phyloP scores from a whole-genome alignment of 2,329 filamentous ascomycete genomes.

The Ophiocordyceps robertsii region DNA sequence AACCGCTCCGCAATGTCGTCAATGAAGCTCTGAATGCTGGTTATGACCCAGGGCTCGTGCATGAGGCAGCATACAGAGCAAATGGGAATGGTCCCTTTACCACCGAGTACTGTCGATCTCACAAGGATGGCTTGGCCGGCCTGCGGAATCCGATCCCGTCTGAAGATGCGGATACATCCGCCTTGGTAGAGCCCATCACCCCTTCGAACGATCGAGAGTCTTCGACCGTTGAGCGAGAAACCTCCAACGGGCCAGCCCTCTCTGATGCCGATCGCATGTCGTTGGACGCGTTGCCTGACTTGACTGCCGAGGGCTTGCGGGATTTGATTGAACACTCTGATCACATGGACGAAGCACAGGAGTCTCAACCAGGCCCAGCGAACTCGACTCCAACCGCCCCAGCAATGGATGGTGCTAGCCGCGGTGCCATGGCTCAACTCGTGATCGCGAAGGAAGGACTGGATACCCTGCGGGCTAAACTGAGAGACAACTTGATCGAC shows the following conservation, averaged over 20 bases:
- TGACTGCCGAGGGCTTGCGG: conserved; percentile 14
- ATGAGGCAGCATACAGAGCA: conserved; percentile 73
- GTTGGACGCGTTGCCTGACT: conserved; percentile 17
- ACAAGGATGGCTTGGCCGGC: conserved; percentile 42
- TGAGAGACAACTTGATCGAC: conserved; percentile 71
- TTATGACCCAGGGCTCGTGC: conserved; percentile 46
- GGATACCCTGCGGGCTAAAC: conserved; percentile 57
- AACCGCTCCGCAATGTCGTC: conserved; percentile 13
- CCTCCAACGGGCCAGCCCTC: conserved; percentile 8
- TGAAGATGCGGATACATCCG: conserved; percentile 34
- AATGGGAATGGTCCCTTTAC: conserved; percentile 50
- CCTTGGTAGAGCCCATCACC: conserved; percentile 12
- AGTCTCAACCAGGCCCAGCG: conserved; percentile 1
- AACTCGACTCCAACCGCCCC: conserved; percentile 3
- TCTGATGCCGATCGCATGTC: conserved; percentile 24
- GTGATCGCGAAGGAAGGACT: conserved; percentile 55
- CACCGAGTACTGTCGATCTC: conserved; percentile 61
- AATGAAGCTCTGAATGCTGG: conserved; percentile 18
- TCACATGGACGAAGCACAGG: neutral
- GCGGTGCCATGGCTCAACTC: conserved; percentile 5
- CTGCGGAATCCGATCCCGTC: conserved; percentile 54
- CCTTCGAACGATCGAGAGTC: conserved; percentile 10
- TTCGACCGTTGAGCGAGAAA: conserved; percentile 9
- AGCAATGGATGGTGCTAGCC: conserved; percentile 6
- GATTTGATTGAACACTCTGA: conserved; percentile 13